Evolutionary conservation across 2,329 filamentous ascomycete species (phyloP), one percentile per base, ranked within the genome.

Genomic region (Colletotrichum sp.): DNA sequence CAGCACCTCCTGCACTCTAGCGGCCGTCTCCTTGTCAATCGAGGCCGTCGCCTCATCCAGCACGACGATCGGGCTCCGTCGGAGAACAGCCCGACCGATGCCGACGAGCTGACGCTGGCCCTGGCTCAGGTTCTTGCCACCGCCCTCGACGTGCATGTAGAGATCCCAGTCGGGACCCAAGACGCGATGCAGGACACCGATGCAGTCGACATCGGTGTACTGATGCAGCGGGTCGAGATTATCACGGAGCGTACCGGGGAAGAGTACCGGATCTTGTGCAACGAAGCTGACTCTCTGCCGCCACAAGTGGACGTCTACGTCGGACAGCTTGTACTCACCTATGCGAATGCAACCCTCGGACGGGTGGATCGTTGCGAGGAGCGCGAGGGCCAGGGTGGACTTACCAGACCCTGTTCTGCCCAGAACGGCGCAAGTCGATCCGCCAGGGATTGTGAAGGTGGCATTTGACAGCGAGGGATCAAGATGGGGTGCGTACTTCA

Each of bases 341-440:
- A 93, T 89, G 24, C 82, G 87, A 60, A 93, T 88, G n/a, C 81
- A 81, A 1, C 92, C 91, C 1, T 83, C 81, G 3, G 82, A 82
- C 0, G 91, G 90, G 2, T 88, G 86, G 57, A 92, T 86, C 0
- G 90, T 92, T 4, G 88, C 90, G 0, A 92, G 86, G 1, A 93
- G 86, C 4, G 90, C 89, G 34, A 93, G 88, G 3, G 91, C 91
- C 3, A 93, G 86, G 0, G 96, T 98, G 32, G 94, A 96, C 85
- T 98, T 98, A 18, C 96, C 96, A 0, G 95, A 97, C 0, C 95
- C 93, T 0, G 96, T 98, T 44, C 96, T 92, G 2, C 96, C 96
- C 2, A 96, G 93, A 8, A 98, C 91, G 0, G 90, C 90, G 52
- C 91, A 91, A 0, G 90, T 92, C 10, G 90, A 87, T 2, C 90